Evolutionary conservation across 2,329 filamentous ascomycete genomes (phyloP), one percentile per base, ranked within the genome.

Genomic region (Verticillium zaregamsianum): DNA sequence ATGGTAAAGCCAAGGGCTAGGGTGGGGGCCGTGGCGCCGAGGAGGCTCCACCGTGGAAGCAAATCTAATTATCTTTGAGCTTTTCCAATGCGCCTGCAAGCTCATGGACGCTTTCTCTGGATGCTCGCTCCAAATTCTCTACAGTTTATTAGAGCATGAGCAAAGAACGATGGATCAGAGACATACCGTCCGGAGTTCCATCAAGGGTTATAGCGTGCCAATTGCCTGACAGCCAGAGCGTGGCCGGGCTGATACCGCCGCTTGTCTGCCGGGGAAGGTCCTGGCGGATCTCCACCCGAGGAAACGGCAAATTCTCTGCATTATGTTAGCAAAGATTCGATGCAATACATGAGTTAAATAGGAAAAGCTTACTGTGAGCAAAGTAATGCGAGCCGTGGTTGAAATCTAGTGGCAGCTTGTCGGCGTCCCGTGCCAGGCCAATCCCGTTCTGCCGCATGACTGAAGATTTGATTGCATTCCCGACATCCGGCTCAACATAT

Each of bases 151-250:
- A 23, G 17, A 31, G 20, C 32, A 28, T 58, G 33, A 23, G 33
- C 25, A 58, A 35, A 58, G 37, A 23, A 58, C 17, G 15, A 31
- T 28, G 25, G 28, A 39, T 58, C 12, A 3, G 23, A 52, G 61
- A 66, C 65, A 64, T 3, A 66, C 65, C 66, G 60, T 66, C 66
- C 12, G 62, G 61, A 33, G 65, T 64, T 63, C 65, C 66, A 45
- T 66, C 62, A 28, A 66, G 66, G 28, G 66, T 67, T 8, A 66
- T 63, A 6, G 66, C 66, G 37, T 67, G 60, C 65, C 66, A 67
- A 31, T 67, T 67, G 12, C 65, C 65, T 12, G 66, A 66, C 4
- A 67, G 63, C 66, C 66, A 67, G 32, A 67, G 63, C 32, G 65
- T 67, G 3, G 62, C 63, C 14, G 63, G 57, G 32, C 66, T 67